phyloP scores from a whole-genome alignment of 768 basidiomycete species.

The Paxillus rubicundulus region DNA sequence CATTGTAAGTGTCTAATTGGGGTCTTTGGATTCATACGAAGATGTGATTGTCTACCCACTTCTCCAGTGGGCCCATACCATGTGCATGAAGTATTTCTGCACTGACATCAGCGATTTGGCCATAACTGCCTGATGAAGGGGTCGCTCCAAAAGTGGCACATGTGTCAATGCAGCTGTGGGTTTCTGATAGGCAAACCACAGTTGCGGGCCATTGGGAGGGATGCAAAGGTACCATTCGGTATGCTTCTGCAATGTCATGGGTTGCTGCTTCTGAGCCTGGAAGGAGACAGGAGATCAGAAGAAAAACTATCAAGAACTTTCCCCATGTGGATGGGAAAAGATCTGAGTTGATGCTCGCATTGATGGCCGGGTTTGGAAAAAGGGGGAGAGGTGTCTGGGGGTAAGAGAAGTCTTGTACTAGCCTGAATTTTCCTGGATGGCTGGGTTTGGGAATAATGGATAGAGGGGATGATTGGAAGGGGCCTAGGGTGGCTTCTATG shows the following conservation, averaged over 20 bases:
- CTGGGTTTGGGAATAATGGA: constrained; percentile 37
- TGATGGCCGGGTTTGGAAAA: constrained; percentile 29
- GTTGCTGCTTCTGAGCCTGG: constrained; percentile 27
- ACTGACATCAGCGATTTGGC: constrained; percentile 4
- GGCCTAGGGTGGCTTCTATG: background rate
- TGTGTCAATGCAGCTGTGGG: constrained; percentile 7
- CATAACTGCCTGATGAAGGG: background rate
- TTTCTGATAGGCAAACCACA: no score
- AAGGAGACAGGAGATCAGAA: constrained; percentile 19
- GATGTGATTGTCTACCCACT: no score
- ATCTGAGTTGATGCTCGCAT: constrained; percentile 30
- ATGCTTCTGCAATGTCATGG: constrained; percentile 35
- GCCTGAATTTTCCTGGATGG: no score
- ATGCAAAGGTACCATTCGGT: constrained; percentile 30
- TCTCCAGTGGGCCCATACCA: constrained; percentile 5
- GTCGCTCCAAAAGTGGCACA: constrained; percentile 2
- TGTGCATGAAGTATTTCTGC: background rate
- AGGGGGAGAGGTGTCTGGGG: constrained; percentile 5
- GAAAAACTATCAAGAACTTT: constrained; percentile 35
- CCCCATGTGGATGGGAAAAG: no score
- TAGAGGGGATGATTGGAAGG: constrained; percentile 16
- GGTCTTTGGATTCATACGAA: constrained; percentile 8
- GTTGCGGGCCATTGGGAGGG: no score
- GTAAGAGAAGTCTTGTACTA: constrained; percentile 37
- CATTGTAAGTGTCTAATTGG: background rate